Evolutionary conservation across 2,329 filamentous ascomycete genomes (phyloP).

Genomic region (Xylariaceae sp.): DNA sequence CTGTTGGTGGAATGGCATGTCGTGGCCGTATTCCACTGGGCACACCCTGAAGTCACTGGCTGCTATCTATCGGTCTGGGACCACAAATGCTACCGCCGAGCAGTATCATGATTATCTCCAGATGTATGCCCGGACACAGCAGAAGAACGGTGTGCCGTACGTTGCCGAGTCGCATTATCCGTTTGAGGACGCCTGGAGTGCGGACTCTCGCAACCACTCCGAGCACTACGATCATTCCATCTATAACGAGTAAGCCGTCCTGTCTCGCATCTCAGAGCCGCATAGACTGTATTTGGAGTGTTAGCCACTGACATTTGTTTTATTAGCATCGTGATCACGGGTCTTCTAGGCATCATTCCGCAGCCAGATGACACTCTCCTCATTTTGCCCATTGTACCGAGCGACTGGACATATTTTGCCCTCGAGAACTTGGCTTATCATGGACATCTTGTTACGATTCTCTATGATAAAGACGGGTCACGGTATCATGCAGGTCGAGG

Average conservation of each 20-base stretch:
- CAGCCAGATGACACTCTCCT: conserved; percentile 35
- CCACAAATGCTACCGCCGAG: conserved; percentile 33
- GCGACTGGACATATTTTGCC: conserved; percentile 36
- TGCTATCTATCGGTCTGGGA: conserved; percentile 32
- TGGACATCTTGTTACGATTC: conserved; percentile 36
- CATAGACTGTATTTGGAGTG: background rate
- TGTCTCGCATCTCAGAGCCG: background rate
- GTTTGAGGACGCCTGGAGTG: conserved; percentile 33
- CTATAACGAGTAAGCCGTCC: conserved; percentile 33
- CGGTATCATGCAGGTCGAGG: conserved; percentile 35
- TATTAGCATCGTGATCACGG: conserved; percentile 37
- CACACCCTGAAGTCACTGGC: conserved; percentile 39
- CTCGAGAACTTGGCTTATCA: conserved; percentile 41
- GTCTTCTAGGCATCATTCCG: conserved; percentile 38
- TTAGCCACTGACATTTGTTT: background rate
- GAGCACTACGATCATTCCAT: conserved; percentile 43
- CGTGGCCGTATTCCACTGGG: conserved; percentile 41
- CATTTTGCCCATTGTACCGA: conserved; percentile 38
- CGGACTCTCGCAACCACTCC: conserved; percentile 35
- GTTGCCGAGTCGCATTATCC: conserved; percentile 42
- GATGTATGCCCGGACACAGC: conserved; percentile 38
- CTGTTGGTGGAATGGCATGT: conserved; percentile 42
- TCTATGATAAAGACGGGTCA: conserved; percentile 38
- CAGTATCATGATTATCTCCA: conserved; percentile 37
- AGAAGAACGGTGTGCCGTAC: conserved; percentile 39